These are phyloP conservation scores for Rutidosis leptorrhynchoides DNA, from an alignment of 129 eudicot species.

Conservation along the genomic window DNA sequence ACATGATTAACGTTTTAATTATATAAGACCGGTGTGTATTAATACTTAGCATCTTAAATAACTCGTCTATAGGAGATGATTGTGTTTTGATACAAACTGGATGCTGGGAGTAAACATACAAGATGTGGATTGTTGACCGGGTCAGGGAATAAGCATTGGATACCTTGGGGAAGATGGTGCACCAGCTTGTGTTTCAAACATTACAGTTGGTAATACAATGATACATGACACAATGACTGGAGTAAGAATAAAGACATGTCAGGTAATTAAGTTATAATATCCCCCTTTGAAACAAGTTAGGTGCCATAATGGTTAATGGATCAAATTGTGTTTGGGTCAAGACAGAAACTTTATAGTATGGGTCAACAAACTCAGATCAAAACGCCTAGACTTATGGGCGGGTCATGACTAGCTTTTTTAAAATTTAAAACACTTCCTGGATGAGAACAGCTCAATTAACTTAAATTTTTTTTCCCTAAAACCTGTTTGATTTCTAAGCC, in stretches of 20 bases:
- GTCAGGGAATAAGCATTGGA: constrained; percentile 84
- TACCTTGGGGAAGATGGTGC: constrained; percentile 56
- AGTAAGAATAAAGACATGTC: constrained; percentile 84
- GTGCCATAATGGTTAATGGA: background rate
- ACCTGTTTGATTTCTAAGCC: too few relatives aligned
- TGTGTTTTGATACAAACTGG: constrained; percentile 79
- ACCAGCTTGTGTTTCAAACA: constrained; percentile 61
- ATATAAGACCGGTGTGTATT: too few relatives aligned
- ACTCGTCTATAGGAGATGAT: constrained; percentile 52
- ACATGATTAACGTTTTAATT: background rate
- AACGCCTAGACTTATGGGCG: too few relatives aligned
- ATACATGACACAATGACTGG: constrained; percentile 49
- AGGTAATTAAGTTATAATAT: constrained; percentile 30
- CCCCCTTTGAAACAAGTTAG: background rate
- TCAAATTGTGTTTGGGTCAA: background rate
- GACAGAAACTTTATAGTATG: background rate
- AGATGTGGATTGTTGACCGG: constrained; percentile 62
- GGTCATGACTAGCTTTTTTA: too few relatives aligned
- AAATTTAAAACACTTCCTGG: too few relatives aligned
- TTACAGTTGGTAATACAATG: constrained; percentile 55
- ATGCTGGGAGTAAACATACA: constrained; percentile 45
- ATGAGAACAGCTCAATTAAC: too few relatives aligned
- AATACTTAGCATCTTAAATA: background rate
- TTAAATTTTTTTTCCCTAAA: too few relatives aligned
- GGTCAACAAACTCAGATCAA: background rate